Evolutionary conservation across 495 filamentous ascomycete genomes (phyloP), one percentile per base, ranked within the genome.

Genomic region (Aspergillus olivimuriae): DNA sequence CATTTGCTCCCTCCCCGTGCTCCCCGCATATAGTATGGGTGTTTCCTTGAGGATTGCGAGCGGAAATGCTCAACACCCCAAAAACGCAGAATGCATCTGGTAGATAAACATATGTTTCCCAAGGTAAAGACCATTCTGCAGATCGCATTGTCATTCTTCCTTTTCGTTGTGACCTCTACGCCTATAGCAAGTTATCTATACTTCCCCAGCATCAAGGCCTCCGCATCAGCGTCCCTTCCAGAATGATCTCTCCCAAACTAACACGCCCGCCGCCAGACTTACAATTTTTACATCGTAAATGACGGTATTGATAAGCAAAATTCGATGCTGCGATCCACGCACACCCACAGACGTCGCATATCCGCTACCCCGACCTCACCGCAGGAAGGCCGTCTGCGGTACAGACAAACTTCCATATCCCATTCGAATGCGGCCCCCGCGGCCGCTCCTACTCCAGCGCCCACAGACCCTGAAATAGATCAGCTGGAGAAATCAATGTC

Each of bases 71-170:
- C 76, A 20, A 89, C 82, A 6, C 81, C 86, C 4, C 76, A 86
- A 48, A 98, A 94, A 61, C 78, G 92, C 35, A 73, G 83, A 38
- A 78, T 86, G 58, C 92, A 98, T 65, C 65, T 94, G 18, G 86
- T 91, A 45, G 91, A 95, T 61, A 96, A 95, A 64, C 92, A 98
- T 55, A 78, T 85, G 70, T 98, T 92, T 61, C 92, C 91, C 4
- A 82, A 78, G 65, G 77, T 78, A 64, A 52, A 14, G 15, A 14
- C 18, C 16, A 4, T 22, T 19, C 32, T 17, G 28, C 2, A 31
- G 20, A 23, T 1, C 26, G 7, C 35, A n/a, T n/a, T n/a, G n/a
- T n/a, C n/a, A n/a, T n/a, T n/a, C n/a, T n/a, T n/a, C n/a, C n/a
- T n/a, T n/a, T n/a, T n/a, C n/a, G n/a, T n/a, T n/a, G n/a, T n/a